Conservation (phyloP, 2,329 filamentous ascomycete genomes). For the Exophiala sp. region DNA sequence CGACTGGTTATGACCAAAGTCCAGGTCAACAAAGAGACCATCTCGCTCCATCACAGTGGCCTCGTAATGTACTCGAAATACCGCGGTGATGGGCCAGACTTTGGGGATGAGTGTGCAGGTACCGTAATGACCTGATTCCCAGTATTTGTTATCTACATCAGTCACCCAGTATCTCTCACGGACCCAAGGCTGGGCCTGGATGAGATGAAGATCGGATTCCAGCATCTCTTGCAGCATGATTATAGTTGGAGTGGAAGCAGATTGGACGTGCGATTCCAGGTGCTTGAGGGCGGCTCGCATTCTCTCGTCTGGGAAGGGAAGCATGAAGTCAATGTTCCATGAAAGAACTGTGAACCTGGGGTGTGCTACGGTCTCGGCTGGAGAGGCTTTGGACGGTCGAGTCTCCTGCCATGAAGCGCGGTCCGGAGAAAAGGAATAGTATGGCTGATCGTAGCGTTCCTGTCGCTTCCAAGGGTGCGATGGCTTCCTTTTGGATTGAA, state of each 20-base stretch:
- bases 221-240: slow-evolving; percentile 53
- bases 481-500: slow-evolving; percentile 24
- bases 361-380: neutral
- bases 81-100: slow-evolving; percentile 39
- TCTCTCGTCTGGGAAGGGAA: slow-evolving; percentile 35
- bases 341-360: slow-evolving; percentile 35
- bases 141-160: slow-evolving; percentile 41
- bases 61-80: slow-evolving; percentile 50
- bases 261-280: slow-evolving; percentile 33
- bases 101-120: slow-evolving; percentile 50
- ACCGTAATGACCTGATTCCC: slow-evolving; percentile 47
- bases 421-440: slow-evolving; percentile 22
- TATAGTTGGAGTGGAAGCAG: slow-evolving; percentile 32
- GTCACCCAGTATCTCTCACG: slow-evolving; percentile 45
- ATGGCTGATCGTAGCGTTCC: slow-evolving; percentile 25
- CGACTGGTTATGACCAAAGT: slow-evolving; percentile 24
- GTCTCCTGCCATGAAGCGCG: slow-evolving; percentile 19
- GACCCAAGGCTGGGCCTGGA: slow-evolving; percentile 45
- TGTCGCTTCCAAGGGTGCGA: slow-evolving; percentile 27
- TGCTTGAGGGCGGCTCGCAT: slow-evolving; percentile 41
- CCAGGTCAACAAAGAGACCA: slow-evolving; percentile 51
- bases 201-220: slow-evolving; percentile 41
- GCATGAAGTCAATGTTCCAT: slow-evolving; percentile 48
- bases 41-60: slow-evolving; percentile 49
- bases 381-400: neutral